Evolutionary conservation across 2,329 filamentous ascomycete species (phyloP), one percentile per base, ranked within the genome.

Genomic region (Fusarium dlaminii): DNA sequence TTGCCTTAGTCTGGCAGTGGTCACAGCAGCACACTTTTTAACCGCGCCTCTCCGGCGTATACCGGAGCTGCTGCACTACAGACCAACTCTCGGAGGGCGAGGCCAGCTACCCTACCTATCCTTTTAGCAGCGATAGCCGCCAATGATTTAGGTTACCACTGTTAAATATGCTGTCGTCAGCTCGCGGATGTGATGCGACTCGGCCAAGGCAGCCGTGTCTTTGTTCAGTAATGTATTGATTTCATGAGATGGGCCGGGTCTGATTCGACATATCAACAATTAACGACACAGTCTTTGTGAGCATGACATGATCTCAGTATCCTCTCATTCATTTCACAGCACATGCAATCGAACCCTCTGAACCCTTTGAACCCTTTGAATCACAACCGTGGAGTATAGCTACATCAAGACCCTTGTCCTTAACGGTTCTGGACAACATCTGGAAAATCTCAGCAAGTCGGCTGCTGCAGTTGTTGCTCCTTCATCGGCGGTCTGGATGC

Each of bases 41-140:
- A 57, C 70, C 70, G 46, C 60, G 67, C 68, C 72, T 69, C 72
- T 74, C 72, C 72, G 68, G 57, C 40, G 42, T 46, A 40, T 29
- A 56, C 61, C 68, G 72, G 72, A 66, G 57, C 42, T 74, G 68
- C 52, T 56, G 58, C 32, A 59, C 36, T 56, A 24, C 54, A 52
- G 32, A 66, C 39, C 52, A 52, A 29, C 57, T 39, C 29, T 71
- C 30, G 52, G 62, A 45, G 66, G 66, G 55, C 56, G 40, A 68
- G 40, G 55, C 43, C n/a, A 58, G 34, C 37, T 70, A 67, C 68
- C 63, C 51, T 66, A 72, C 63, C 51, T 66, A 72, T 40, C 56
- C 36, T 62, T 24, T 45, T 27, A 74, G 55, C 40, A 74, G 57
- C 46, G 42, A 63, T 59, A 68, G 54, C 66, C 62, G 71, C 71